Evolutionary conservation across 225 moss, liverwort and hornwort species (phyloP), one percentile per base, ranked within the genome.

Genomic region (Marchantia paleacea): DNA sequence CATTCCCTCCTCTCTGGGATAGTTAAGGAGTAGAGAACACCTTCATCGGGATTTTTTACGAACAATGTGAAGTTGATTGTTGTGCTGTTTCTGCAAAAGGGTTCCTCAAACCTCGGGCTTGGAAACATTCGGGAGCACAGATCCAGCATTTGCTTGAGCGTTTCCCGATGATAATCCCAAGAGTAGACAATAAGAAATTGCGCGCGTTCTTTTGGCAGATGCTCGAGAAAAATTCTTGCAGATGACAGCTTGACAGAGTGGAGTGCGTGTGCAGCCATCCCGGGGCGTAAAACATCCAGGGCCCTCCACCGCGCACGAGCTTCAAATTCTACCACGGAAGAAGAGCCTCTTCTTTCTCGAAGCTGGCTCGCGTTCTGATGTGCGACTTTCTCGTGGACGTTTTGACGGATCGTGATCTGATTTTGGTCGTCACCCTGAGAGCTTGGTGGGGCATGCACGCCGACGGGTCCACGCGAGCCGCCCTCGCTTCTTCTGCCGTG

Each of bases 331-430:
- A 86, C 86, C 86, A 86, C 5, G 86, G 86, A n/a, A 86, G 81
- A 50, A 83, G 57, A 52, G 86, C 86, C 83, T 86, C 86, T 55
- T 86, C 86, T 64, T 81, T 86, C 77, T 81, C 81, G 69, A 78
- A 86, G 76, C 78, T 83, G 78, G 75, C 83, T 49, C 83, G 83
- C 6, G 86, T 79, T 75, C 81, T 83, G 70, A 73, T 68, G 63
- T 86, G 81, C 20, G 86, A 81, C 49, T 81, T 83, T 47, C 79
- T 75, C 52, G 83, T 81, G 1, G 83, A 86, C 61, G 70, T 84
- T 52, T 50, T 81, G 12, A 81, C 79, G 16, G 73, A 81, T n/a
- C 58, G 78, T 52, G 86, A 84, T 75, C 78, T 79, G 58, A 84
- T 72, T 75, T 84, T 79, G n/a, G 75, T 81, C 25, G 80, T 77